Conservation (phyloP, 1,139 yeast species). For the Magnusiomyces suaveolens region DNA sequence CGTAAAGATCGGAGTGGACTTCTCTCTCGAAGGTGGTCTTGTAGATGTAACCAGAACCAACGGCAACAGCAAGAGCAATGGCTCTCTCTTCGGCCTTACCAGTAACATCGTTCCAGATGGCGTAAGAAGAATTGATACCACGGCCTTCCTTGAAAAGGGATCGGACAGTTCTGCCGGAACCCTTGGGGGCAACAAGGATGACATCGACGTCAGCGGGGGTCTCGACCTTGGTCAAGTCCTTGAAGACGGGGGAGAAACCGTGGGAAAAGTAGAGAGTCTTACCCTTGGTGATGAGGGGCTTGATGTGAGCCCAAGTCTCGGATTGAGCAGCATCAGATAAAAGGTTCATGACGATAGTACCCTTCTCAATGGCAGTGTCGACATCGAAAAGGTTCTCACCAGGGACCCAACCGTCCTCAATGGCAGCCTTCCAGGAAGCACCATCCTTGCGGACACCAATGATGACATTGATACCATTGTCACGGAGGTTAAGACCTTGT, state of each 20-base stretch:
- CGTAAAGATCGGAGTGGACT: slow-evolving; percentile 97
- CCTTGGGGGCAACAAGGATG: slow-evolving; percentile 98
- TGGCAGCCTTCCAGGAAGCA: slow-evolving; percentile 98
- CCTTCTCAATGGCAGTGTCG: slow-evolving; percentile 81
- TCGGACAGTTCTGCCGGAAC: slow-evolving; percentile 99
- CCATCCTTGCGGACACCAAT: slow-evolving; percentile 98
- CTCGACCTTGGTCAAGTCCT: slow-evolving; percentile 91
- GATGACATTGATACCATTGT: slow-evolving; percentile 94
- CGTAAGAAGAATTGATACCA: slow-evolving; percentile 98
- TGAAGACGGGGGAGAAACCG: slow-evolving; percentile 99
- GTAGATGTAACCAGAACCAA: slow-evolving; percentile 99
- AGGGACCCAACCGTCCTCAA: slow-evolving; percentile 99
- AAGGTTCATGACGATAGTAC: slow-evolving; percentile 95
- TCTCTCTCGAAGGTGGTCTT: slow-evolving; percentile 98
- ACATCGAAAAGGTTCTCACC: slow-evolving; percentile 96
- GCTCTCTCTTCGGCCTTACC: slow-evolving; percentile 99
- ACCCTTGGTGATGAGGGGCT: slow-evolving; percentile 90
- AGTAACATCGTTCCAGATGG: slow-evolving; percentile 98
- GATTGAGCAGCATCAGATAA: slow-evolving; percentile 99
- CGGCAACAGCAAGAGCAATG: slow-evolving; percentile 95
- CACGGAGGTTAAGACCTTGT: slow-evolving; percentile 98
- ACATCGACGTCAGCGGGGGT: slow-evolving; percentile 94
- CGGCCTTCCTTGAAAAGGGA: slow-evolving; percentile 99
- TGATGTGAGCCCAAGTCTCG: slow-evolving; percentile 84
- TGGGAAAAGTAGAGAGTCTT: slow-evolving; percentile 98